Conservation (phyloP, 192 early-diverging fungal genomes). For the Linnemannia schmuckeri region DNA sequence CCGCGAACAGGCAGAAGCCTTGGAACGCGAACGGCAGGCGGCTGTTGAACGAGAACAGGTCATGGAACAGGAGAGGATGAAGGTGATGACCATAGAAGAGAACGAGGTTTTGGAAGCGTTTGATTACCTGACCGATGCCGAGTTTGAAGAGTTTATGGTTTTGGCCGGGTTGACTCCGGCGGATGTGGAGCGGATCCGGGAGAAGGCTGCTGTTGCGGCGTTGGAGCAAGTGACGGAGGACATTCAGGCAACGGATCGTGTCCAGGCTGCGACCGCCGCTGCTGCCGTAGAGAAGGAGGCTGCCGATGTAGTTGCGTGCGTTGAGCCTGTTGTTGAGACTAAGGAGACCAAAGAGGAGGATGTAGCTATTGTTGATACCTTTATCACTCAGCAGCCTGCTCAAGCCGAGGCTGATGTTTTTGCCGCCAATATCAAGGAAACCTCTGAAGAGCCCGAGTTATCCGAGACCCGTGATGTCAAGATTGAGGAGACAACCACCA, state of each 20-base stretch:
- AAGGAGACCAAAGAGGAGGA: not conserved
- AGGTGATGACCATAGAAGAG: constrained; percentile 36
- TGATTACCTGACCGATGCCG: constrained; percentile 44
- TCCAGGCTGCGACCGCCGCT: not conserved
- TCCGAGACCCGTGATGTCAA: not conserved
- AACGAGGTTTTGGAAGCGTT: constrained; percentile 48
- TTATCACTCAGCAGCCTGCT: not conserved
- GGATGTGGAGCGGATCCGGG: constrained; percentile 46
- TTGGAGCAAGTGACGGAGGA: constrained; percentile 43
- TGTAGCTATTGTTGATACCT: too few relatives aligned
- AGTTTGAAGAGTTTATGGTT: constrained; percentile 42
- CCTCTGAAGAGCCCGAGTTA: not conserved
- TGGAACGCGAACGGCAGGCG: not conserved
- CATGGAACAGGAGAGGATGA: not conserved
- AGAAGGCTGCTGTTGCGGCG: constrained; percentile 35
- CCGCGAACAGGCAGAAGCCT: not conserved
- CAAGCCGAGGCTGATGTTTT: not conserved
- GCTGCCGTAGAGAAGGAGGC: not conserved
- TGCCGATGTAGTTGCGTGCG: not conserved
- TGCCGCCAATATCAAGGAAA: not conserved
- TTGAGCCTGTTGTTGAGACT: not conserved
- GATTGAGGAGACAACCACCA: not conserved
- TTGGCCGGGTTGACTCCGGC: constrained; percentile 33
- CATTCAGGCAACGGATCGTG: constrained; percentile 19
- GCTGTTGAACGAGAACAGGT: not conserved